These are phyloP conservation scores for Ceratobasidium sp. DNA, from an alignment of 1,284 basidiomycete genomes.

Conservation along the genomic window DNA sequence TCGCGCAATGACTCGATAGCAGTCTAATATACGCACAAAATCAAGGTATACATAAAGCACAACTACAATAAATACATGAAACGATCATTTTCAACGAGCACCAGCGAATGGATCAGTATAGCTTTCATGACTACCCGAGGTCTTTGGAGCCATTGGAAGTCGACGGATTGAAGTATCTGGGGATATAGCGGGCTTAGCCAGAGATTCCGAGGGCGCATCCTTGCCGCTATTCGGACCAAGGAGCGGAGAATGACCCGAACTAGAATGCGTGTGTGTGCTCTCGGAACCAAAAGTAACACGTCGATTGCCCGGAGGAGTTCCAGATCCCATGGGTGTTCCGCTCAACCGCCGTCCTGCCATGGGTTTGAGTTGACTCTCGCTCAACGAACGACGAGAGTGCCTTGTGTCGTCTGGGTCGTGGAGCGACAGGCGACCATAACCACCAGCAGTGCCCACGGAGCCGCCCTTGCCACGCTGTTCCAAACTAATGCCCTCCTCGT, in stretches of 20 bases:
- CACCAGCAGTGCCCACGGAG: neutral
- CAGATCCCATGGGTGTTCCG: constrained; percentile 9
- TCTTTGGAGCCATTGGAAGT: constrained; percentile 1
- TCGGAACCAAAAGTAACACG: constrained; percentile 5
- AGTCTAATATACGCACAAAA: too few species aligned
- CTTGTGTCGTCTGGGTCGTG: constrained; percentile 4
- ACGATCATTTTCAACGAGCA: neutral
- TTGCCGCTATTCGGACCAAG: neutral
- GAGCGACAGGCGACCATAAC: constrained; percentile 21
- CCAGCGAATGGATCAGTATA: neutral
- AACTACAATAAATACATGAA: neutral
- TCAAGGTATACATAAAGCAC: neutral
- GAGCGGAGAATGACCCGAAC: neutral
- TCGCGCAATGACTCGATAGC: too few species aligned
- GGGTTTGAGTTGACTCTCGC: neutral
- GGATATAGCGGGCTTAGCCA: neutral
- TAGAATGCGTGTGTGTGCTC: neutral
- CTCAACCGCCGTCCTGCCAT: neutral
- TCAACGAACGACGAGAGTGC: neutral
- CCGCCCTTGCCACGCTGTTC: neutral
- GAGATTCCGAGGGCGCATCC: neutral
- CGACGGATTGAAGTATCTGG: neutral
- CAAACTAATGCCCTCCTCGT: constrained; percentile 10
- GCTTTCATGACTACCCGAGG: neutral
- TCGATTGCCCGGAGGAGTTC: neutral